Conservation (phyloP, 2,329 filamentous ascomycete species). For the Hypocreales sp. region DNA sequence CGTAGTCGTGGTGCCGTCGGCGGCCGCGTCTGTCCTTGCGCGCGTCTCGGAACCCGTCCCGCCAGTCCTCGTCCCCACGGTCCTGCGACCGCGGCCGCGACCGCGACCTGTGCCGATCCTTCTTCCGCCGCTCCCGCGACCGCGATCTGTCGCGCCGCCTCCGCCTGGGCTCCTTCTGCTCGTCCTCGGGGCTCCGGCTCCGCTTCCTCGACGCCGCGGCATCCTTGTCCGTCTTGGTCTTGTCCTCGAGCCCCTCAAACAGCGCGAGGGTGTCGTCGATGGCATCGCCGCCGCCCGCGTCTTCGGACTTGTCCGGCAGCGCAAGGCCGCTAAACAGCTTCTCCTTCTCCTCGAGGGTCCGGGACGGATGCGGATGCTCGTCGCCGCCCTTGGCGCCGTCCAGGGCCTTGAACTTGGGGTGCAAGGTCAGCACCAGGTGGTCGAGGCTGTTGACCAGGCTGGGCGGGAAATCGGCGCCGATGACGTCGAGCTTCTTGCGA, state of each 20-base stretch:
- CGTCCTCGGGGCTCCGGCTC: slow-evolving; percentile 41
- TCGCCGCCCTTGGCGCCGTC: slow-evolving; percentile 21
- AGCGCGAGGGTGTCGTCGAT: slow-evolving; percentile 90
- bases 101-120: slow-evolving; percentile 18
- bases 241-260: slow-evolving; percentile 70
- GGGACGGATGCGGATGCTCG: slow-evolving; percentile 20
- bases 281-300: slow-evolving; percentile 36
- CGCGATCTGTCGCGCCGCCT: slow-evolving; percentile 23
- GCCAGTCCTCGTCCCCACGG: slow-evolving; percentile 29
- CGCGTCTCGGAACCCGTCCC: slow-evolving; percentile 15
- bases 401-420: slow-evolving; percentile 68
- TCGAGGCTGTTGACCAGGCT: slow-evolving; percentile 87
- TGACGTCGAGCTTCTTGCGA: slow-evolving; percentile 54
- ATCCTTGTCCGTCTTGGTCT: slow-evolving; percentile 37
- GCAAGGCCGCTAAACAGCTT: slow-evolving; percentile 83
- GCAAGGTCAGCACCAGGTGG: slow-evolving; percentile 74
- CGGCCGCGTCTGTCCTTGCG: slow-evolving; percentile 19
- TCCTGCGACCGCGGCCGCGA: slow-evolving; percentile 24
- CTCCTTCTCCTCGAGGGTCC: slow-evolving; percentile 54
- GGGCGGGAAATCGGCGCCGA: slow-evolving; percentile 69
- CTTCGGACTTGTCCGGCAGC: slow-evolving; percentile 57
- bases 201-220: slow-evolving; percentile 36
- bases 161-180: slow-evolving; percentile 24
- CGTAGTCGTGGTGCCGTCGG: slow-evolving; percentile 23
- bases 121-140: slow-evolving; percentile 24